Evolutionary conservation across 257 asterid species (phyloP).

Genomic region (Capsicum chinense): DNA sequence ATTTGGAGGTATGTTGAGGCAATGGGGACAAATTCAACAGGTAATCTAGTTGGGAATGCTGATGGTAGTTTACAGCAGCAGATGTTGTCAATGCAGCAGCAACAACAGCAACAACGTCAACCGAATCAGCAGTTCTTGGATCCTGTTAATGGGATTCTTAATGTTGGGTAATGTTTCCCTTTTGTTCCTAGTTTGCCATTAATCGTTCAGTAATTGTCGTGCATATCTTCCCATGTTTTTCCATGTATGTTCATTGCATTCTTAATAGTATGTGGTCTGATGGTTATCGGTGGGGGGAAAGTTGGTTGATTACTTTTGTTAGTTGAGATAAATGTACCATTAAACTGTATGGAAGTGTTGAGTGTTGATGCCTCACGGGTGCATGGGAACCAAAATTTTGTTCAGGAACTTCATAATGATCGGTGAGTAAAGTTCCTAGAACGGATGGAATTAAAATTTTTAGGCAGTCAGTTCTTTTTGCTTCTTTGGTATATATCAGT

Average conservation of each 20-base stretch:
- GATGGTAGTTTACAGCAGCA: slow-evolving; percentile 65
- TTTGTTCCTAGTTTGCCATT: slow-evolving; percentile 10
- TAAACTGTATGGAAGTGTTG: neutral
- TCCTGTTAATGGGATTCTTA: slow-evolving; percentile 70
- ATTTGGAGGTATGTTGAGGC: slow-evolving; percentile 88
- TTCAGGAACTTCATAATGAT: neutral
- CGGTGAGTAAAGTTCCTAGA: neutral
- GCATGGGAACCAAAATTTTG: neutral
- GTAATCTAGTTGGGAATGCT: slow-evolving; percentile 48
- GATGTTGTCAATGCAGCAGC: slow-evolving; percentile 59
- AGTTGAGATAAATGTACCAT: neutral
- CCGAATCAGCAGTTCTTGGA: slow-evolving; percentile 69
- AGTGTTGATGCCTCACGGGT: neutral
- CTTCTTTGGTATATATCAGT: neutral
- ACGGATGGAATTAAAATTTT: neutral
- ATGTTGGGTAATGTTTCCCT: slow-evolving; percentile 61
- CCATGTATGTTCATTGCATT: neutral
- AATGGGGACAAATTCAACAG: slow-evolving; percentile 48
- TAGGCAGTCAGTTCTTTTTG: slow-evolving; percentile 6
- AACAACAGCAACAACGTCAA: slow-evolving; percentile 56
- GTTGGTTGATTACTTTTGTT: neutral
- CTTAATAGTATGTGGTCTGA: neutral
- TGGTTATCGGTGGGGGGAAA: neutral
- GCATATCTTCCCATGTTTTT: neutral
- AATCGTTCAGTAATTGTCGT: neutral